Conservation (phyloP, 2,329 filamentous ascomycete species). For the Fusarium fujikuroi region DNA sequence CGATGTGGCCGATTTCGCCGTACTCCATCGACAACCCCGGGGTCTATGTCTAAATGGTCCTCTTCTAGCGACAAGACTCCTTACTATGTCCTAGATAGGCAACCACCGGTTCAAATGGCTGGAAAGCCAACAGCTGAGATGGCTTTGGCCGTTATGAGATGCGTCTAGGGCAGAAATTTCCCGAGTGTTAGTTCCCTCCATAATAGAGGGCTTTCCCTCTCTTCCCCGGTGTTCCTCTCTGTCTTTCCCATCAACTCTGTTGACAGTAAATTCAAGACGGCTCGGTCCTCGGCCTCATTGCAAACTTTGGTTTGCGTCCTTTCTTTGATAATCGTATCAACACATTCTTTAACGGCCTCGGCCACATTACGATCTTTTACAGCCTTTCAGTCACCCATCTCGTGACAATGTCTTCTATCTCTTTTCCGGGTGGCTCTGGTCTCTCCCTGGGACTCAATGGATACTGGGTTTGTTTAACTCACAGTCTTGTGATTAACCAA, state of each 20-base stretch:
- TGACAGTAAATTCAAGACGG: conserved; percentile 44
- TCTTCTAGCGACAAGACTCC: conserved; percentile 9
- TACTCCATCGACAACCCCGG: conserved; percentile 6
- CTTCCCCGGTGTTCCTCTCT: conserved; percentile 10
- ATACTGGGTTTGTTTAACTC: conserved; percentile 51
- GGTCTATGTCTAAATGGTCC: background rate
- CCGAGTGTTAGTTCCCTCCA: conserved; percentile 1
- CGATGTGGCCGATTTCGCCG: conserved; percentile 1
- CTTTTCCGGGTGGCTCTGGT: conserved; percentile 6
- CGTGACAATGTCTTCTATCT: conserved; percentile 41
- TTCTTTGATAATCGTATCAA: conserved; percentile 50
- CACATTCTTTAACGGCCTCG: conserved; percentile 49
- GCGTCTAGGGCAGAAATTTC: conserved; percentile 4
- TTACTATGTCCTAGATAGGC: conserved; percentile 34
- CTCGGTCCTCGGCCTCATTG: conserved; percentile 48
- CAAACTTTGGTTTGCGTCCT: conserved; percentile 53
- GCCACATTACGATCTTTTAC: conserved; percentile 50
- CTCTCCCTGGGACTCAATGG: conserved; percentile 49
- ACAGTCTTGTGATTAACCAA: background rate
- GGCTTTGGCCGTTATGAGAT: conserved; percentile 11
- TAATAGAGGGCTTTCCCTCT: conserved; percentile 13
- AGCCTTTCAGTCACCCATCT: conserved; percentile 27
- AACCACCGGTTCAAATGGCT: conserved; percentile 37
- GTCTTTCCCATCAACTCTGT: conserved; percentile 35
- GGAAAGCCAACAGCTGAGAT: conserved; percentile 12